phyloP scores from a whole-genome alignment of 805 yeast species.

The Yarrowia yakushimensis region DNA sequence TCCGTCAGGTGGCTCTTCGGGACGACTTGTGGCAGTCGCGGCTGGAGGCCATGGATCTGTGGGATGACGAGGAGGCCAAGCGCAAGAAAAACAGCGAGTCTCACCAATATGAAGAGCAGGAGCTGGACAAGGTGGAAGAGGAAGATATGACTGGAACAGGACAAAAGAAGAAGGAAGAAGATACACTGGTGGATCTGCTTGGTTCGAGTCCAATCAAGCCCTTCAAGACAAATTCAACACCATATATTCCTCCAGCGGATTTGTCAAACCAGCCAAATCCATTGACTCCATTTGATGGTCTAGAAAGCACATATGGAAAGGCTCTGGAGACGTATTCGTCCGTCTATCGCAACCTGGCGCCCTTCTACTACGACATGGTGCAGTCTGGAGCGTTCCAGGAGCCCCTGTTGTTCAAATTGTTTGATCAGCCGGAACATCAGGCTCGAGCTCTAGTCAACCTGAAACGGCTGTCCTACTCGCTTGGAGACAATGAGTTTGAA shows the following conservation, averaged over 20 bases:
- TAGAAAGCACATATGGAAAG: slow-evolving; percentile 27
- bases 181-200: not conserved
- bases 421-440: slow-evolving; percentile 51
- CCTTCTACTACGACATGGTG: slow-evolving; percentile 48
- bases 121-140: slow-evolving; percentile 5
- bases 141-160: not conserved
- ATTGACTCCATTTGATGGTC: slow-evolving; percentile 27
- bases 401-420: slow-evolving; percentile 47
- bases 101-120: not conserved
- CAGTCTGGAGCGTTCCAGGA: slow-evolving; percentile 41
- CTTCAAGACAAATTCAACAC: not conserved
- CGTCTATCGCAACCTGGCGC: slow-evolving; percentile 42
- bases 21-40: slow-evolving; percentile 41
- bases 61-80: slow-evolving; percentile 20
- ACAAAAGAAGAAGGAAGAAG: not conserved
- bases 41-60: slow-evolving; percentile 39
- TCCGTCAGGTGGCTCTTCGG: not conserved
- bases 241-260: not conserved
- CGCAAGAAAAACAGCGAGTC: not conserved
- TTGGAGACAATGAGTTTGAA: slow-evolving; percentile 37
- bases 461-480: slow-evolving; percentile 41
- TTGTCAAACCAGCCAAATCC: not conserved
- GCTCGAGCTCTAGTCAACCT: slow-evolving; percentile 46
- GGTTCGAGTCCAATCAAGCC: not conserved
- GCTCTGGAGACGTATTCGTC: slow-evolving; percentile 27